A percentile compares a stretch with the other conserved stretches of the same genome.
These are phyloP conservation scores for Ensete ventricosum DNA, from an alignment of 176 grass and related monocot species.

Conservation along the genomic window DNA sequence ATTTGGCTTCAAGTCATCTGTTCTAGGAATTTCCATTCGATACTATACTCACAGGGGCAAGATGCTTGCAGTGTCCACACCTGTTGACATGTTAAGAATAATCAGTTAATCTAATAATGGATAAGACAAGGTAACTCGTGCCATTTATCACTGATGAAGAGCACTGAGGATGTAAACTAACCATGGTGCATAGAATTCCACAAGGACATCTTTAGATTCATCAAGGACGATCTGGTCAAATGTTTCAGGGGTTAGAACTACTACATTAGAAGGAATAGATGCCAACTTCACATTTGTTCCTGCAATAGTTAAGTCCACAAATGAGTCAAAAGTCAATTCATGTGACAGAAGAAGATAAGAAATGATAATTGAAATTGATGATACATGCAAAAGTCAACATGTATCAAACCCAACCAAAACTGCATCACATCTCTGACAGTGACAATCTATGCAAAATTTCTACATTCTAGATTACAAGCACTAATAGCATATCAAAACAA, in stretches of 20 bases:
- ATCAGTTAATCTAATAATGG: background rate
- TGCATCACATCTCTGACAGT: background rate
- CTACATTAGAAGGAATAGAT: constrained; percentile 62
- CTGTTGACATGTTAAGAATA: constrained; percentile 39
- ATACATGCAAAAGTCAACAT: background rate
- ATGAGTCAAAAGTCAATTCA: background rate
- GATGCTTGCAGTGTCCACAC: constrained; percentile 97
- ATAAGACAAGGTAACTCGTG: background rate
- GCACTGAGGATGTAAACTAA: constrained; percentile 28
- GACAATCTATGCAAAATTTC: background rate
- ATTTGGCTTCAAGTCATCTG: constrained; percentile 6
- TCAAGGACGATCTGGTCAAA: constrained; percentile 87
- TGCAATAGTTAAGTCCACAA: constrained; percentile 25
- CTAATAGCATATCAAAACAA: background rate
- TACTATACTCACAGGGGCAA: constrained; percentile 81
- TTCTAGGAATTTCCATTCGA: constrained; percentile 17
- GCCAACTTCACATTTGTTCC: constrained; percentile 93
- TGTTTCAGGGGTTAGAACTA: constrained; percentile 54
- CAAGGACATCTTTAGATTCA: constrained; percentile 93
- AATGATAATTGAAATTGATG: background rate
- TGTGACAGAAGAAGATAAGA: constrained; percentile 13
- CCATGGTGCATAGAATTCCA: constrained; percentile 99
- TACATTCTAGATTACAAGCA: background rate
- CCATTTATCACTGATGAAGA: background rate
- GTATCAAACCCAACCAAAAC: background rate